Conservation (phyloP, 2,329 filamentous ascomycete genomes). For the Aureobasidium sp. region DNA sequence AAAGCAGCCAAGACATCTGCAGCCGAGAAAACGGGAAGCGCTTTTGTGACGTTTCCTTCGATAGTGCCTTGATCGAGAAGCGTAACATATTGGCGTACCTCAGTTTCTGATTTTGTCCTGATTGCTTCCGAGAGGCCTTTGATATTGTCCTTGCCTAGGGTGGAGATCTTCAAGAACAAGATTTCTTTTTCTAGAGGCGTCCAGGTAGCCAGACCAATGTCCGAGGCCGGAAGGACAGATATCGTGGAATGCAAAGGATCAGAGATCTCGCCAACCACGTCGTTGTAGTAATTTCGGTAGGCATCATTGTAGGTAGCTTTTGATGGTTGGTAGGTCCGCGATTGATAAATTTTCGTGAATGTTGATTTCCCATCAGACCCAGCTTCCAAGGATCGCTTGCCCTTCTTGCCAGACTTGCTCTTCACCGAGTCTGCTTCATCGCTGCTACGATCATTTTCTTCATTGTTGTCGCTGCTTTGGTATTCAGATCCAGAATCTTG, state of each 20-base stretch:
- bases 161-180: constrained; percentile 60
- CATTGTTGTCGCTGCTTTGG: no score
- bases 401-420: not conserved
- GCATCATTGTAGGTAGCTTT: constrained; percentile 8
- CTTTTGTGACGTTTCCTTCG: constrained; percentile 30
- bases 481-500: constrained; percentile 10
- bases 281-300: constrained; percentile 49
- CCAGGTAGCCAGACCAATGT: constrained; percentile 68
- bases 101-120: constrained; percentile 63
- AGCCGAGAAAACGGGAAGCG: constrained; percentile 36
- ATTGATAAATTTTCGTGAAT: not conserved
- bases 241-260: not conserved
- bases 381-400: not conserved
- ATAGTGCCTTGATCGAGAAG: constrained; percentile 50
- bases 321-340: not conserved
- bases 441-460: not conserved
- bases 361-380: not conserved
- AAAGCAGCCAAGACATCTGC: constrained; percentile 62
- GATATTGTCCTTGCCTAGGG: constrained; percentile 57
- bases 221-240: constrained; percentile 37
- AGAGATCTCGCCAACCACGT: constrained; percentile 47
- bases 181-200: constrained; percentile 59
- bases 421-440: not conserved
- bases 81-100: constrained; percentile 64
- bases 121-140: constrained; percentile 57